Evolutionary conservation across 2,329 filamentous ascomycete genomes (phyloP), one percentile per base, ranked within the genome.

Genomic region (Pezicula carpinea): DNA sequence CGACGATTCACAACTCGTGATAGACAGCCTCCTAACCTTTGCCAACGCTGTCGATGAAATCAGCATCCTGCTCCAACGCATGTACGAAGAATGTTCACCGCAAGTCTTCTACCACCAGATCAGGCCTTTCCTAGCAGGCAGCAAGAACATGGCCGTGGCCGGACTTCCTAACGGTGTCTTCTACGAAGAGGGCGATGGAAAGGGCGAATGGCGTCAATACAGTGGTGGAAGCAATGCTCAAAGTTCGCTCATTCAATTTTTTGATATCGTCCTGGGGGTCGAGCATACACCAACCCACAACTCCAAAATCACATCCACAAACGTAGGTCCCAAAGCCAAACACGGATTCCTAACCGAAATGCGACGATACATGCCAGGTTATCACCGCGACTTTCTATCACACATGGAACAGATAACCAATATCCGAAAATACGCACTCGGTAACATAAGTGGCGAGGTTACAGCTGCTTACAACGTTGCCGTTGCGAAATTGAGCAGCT

Each of bases 201-300:
- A 72, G 13, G 79, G 82, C 0, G 69, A 77, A 31, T 95, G 89
- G 75, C 75, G 83, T 15, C 83, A 92, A 56, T 85, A 87, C 48
- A 80, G 87, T n/a, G 92, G 92, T 15, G 92, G 92, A 4, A 95
- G 88, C 64, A 96, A 96, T 60, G 92, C 91, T 0, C 92, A 97
- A 66, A 92, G 87, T 65, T 95, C 89, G 1, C 73, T 96, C 35
- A 90, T 97, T 49, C 90, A 96, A 60, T 93, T 96, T 70, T 89
- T 96, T 65, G 92, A 97, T 63, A 77, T 95, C 13, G 80, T 90
- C 0, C 76, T 97, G 0, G 89, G 89, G 2, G 77, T 97, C 13
- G 84, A 95, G 59, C 92, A 97, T 68, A 61, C 60, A 2, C 66
- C 69, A 2, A 66, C 67, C 1, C 66, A 65, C 49, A 57, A 56